Percentiles rank a stretch among this genome's conserved stretches.
phyloP scores from a whole-genome alignment of 2,329 filamentous ascomycete genomes.

The Berkeleyomyces basicola region DNA sequence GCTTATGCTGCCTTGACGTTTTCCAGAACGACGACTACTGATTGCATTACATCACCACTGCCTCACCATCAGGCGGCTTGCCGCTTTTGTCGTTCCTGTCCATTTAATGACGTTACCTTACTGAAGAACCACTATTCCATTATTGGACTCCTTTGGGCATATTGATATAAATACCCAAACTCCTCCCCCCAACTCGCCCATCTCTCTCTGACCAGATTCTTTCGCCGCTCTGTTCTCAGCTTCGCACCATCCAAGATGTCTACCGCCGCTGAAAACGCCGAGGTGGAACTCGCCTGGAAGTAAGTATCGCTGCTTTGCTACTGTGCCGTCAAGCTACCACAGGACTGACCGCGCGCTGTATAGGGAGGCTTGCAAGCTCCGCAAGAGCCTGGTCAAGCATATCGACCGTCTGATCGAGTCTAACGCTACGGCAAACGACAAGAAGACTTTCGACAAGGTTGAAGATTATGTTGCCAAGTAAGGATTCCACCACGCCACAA shows the following conservation, averaged over 20 bases:
- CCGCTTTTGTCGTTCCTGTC: background rate
- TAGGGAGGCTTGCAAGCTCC: constrained; percentile 28
- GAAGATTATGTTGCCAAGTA: constrained; percentile 29
- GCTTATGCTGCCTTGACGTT: constrained; percentile 9
- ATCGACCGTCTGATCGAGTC: constrained; percentile 27
- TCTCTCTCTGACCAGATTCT: background rate
- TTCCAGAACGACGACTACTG: constrained; percentile 8
- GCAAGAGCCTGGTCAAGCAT: constrained; percentile 27
- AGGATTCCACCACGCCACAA: constrained; percentile 14
- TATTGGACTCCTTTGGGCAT: background rate
- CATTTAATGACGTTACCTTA: background rate
- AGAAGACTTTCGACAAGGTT: constrained; percentile 28
- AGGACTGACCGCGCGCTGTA: background rate
- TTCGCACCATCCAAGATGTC: constrained; percentile 6
- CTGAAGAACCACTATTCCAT: background rate
- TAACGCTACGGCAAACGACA: constrained; percentile 22
- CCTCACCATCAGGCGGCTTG: background rate
- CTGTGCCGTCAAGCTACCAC: no score
- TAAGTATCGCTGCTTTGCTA: constrained; percentile 1
- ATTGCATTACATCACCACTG: background rate
- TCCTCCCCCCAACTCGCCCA: background rate
- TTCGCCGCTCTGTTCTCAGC: background rate
- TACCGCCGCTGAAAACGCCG: constrained; percentile 9
- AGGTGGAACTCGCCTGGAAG: constrained; percentile 14
- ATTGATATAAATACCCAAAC: background rate